Base-by-base conservation (phyloP, 2,329 filamentous ascomycete genomes). In the Cyclaneusma minus region DNA sequence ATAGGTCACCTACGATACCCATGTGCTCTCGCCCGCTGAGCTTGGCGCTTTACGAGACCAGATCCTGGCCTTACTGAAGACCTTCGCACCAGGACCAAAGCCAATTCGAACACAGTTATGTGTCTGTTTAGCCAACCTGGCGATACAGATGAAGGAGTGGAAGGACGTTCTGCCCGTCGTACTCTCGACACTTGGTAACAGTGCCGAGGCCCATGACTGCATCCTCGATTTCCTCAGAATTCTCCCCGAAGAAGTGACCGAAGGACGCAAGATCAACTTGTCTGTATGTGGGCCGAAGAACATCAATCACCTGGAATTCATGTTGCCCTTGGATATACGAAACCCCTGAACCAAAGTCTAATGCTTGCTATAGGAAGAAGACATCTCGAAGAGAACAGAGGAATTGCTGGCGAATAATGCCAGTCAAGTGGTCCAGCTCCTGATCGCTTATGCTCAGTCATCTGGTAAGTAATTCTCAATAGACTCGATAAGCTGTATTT, bases 181-280 rank as follows among this genome's bases (percentile, higher is more conserved):
- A 25, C 80, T 92, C 28, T 66, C 73, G 29, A 68, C 80, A 22
- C 68, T 95, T 30, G 77, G 79, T 38, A 70, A 68, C 49, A 77
- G 79, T 45, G 69, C 77, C 33, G 71, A 75, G 46, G 83, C 78
- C 49, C 72, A 89, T 43, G 72, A 84, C 38, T 89, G 80, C 51
- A 79, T 95, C 44, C 64, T 98, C 47, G 89, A 98, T 54, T 98
- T 98, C 54, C 65, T 98, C 39, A 84, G 83, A 53, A 85, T 98
- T 44, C 73, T 98, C 39, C 89, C 89, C 30, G 89, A 98, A 64
- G 89, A 98, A 67, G 89, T 98, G 48, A 95, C 82, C 42, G 87
- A 98, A 66, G 89, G 89, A 59, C 83, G 89, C 58, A 98, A 95
- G 63, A 94, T 98, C 67, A 93, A 84, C 66, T 68, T 98, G 59